Evolutionary conservation across 805 yeast genomes (phyloP), one percentile per base, ranked within the genome.

Genomic region (Metschnikowia lochheadii): DNA sequence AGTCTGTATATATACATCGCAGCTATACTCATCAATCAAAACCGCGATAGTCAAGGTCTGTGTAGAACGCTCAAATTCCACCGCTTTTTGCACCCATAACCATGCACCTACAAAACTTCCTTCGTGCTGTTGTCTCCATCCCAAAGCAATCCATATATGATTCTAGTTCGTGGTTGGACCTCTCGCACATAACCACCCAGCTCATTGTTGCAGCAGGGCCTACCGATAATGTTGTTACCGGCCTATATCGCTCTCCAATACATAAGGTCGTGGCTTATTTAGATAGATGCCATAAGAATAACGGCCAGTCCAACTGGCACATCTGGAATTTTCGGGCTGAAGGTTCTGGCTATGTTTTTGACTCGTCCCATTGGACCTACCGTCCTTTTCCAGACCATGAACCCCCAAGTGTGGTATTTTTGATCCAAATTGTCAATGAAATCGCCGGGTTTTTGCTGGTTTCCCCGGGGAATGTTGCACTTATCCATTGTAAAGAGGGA

Each of bases 401-500:
- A 44, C 83, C 94, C 0, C 88, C 96, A 0, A 78, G 89, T 1
- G 76, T 91, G 44, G 52, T 64, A 1, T 57, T 77, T n/a, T 60
- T 91, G 8, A 63, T 78, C 3, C 56, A 61, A 2, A 62, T 78
- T 3, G 70, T 82, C 0, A 61, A 64, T 14, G 76, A 74, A 0
- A 77, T 90, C 6, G 66, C 73, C 39, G 55, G 53, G 0, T 84
- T 67, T 54, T 59, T 86, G 23, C 41, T 54, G 1, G 38, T 40
- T 14, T 56, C 64, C 18, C 57, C 67, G 0, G 51, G 66, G 0
- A 75, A 78, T 49, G 82, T 85, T 2, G 90, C 87, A 0, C 75
- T 87, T 0, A 65, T 92, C 6, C 97, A 92, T 63, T 92, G 98
- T 63, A 83, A 86, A 60, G 87, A 88, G 56, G 98, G 98, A 0